phyloP scores from a whole-genome alignment of 768 basidiomycete genomes.

The Pleurotus cornucopiae region DNA sequence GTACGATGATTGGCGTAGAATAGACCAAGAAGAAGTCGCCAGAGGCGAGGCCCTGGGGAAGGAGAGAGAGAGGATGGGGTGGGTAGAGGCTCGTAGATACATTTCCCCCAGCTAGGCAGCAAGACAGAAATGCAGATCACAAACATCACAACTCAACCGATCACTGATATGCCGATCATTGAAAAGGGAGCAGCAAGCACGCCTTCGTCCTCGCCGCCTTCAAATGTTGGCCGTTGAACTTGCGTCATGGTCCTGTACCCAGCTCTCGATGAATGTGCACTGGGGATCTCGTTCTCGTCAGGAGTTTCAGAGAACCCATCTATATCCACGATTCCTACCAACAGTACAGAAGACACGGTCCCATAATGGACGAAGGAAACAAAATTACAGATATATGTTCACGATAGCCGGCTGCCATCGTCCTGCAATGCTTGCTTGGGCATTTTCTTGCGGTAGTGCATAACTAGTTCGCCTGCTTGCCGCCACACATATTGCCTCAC shows the following conservation, averaged over 20 bases:
- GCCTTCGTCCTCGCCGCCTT: too few relatives aligned
- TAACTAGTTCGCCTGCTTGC: constrained; percentile 63
- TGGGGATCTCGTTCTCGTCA: too few relatives aligned
- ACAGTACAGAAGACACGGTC: too few relatives aligned
- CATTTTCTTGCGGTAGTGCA: constrained; percentile 65
- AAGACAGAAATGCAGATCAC: background rate
- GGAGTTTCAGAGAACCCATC: too few relatives aligned
- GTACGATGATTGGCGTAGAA: constrained; percentile 71
- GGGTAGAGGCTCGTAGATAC: constrained; percentile 49
- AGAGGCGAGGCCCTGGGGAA: constrained; percentile 56
- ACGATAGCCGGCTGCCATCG: background rate
- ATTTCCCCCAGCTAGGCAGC: constrained; percentile 4
- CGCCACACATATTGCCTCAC: constrained; percentile 90
- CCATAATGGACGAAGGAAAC: too few relatives aligned
- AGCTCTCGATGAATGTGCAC: background rate
- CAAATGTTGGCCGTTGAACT: too few relatives aligned
- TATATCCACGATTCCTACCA: too few relatives aligned
- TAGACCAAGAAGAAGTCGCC: constrained; percentile 69
- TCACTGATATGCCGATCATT: background rate
- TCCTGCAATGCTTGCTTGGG: background rate
- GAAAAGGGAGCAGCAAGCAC: too few relatives aligned
- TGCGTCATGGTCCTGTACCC: background rate
- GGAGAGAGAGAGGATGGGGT: constrained; percentile 74
- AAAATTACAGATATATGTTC: too few relatives aligned
- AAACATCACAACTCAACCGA: background rate